phyloP scores from a whole-genome alignment of 371 early-diverging fungal species.

The Rhizomucor miehei region DNA sequence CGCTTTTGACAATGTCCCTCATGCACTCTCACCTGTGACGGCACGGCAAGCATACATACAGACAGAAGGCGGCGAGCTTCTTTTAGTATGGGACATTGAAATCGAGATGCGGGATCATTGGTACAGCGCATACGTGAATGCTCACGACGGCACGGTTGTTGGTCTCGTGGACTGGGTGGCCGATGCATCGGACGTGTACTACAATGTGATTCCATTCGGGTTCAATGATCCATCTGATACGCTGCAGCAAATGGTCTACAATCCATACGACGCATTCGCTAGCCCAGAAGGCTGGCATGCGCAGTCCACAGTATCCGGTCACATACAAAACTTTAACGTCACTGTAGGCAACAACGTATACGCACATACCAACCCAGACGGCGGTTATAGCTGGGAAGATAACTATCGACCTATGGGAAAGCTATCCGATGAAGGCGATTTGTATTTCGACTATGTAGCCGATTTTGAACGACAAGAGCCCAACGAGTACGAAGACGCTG shows the following conservation, averaged over 20 bases:
- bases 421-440: conserved; percentile 44
- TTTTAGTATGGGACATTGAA: conserved; percentile 84
- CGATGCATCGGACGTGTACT: conserved; percentile 54
- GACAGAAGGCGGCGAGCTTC: conserved; percentile 47
- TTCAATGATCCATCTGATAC: conserved; percentile 81
- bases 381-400: conserved; percentile 48
- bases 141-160: conserved; percentile 67
- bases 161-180: conserved; percentile 87
- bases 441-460: conserved; percentile 77
- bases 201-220: conserved; percentile 87
- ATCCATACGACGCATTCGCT: conserved; percentile 74
- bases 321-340: conserved; percentile 58
- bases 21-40: conserved; percentile 55
- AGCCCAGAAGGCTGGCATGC: conserved; percentile 81
- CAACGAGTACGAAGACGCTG: conserved; percentile 77
- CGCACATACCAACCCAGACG: conserved; percentile 51
- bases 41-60: conserved; percentile 58
- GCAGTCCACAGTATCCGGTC: conserved; percentile 33
- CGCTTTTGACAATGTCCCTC: conserved; percentile 51
- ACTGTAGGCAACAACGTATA: conserved; percentile 65
- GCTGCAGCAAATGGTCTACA: conserved; percentile 55
- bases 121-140: conserved; percentile 84
- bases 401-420: conserved; percentile 74
- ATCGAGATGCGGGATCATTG: conserved; percentile 89
- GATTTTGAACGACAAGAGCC: conserved; percentile 65